Conservation (phyloP, 108 stramenopile genomes). For the Fistulifera solaris region DNA sequence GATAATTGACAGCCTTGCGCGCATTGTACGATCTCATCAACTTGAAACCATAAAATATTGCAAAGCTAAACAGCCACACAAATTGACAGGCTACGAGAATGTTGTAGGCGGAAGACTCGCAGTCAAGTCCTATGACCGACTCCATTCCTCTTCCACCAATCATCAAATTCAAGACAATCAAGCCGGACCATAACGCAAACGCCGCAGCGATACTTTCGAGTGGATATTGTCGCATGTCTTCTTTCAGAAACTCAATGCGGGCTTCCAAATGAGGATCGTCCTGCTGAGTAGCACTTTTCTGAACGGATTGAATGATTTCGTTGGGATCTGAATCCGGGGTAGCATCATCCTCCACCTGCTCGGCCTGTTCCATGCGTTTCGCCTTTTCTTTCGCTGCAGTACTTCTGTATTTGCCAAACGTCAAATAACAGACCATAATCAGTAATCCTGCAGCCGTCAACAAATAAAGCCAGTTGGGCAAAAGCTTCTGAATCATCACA, state of each 20-base stretch:
- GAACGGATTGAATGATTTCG: no score
- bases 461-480: constrained; percentile 60
- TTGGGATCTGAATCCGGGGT: no score
- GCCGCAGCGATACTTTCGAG: constrained; percentile 39
- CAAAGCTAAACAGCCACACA: constrained; percentile 50
- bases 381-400: no score
- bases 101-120: constrained; percentile 39
- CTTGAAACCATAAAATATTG: constrained; percentile 31
- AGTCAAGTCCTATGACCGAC: constrained; percentile 47
- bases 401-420: constrained; percentile 32
- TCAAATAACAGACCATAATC: constrained; percentile 42
- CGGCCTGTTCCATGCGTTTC: no score
- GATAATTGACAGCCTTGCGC: constrained; percentile 34
- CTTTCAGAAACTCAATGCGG: constrained; percentile 27
- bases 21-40: constrained; percentile 26
- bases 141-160: constrained; percentile 67
- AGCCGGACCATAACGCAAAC: constrained; percentile 39
- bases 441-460: constrained; percentile 35
- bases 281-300: no score
- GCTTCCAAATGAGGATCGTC: constrained; percentile 4
- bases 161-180: constrained; percentile 43
- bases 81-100: constrained; percentile 45
- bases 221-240: constrained; percentile 49
- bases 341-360: no score
- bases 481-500: constrained; percentile 41